Conservation (phyloP, 192 early-diverging fungal species). For the Gonapodya prolifera region DNA sequence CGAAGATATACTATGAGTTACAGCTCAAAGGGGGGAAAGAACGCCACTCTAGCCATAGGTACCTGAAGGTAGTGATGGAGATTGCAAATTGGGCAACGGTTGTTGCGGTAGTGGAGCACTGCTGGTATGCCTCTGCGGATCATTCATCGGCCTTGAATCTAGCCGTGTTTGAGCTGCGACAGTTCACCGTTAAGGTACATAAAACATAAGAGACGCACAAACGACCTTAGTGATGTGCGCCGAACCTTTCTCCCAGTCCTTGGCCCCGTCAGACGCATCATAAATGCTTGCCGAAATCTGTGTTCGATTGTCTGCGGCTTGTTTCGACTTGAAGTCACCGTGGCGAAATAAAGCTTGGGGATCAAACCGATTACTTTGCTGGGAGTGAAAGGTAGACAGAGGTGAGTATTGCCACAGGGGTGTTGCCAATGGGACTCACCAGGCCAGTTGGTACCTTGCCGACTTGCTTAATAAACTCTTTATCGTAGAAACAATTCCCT, state of each 20-base stretch:
- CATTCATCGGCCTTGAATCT: too few relatives aligned
- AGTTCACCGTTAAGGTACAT: too few relatives aligned
- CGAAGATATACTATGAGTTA: too few relatives aligned
- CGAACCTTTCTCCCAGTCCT: neutral
- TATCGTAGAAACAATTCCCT: conserved; percentile 80
- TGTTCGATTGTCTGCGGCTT: neutral
- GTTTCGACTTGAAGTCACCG: neutral
- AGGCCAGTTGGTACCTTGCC: neutral
- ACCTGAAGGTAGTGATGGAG: too few relatives aligned
- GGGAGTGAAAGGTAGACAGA: neutral
- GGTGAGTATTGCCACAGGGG: neutral
- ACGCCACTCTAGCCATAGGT: too few relatives aligned
- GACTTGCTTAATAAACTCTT: conserved; percentile 40
- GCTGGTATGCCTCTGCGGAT: too few relatives aligned
- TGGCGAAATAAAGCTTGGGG: neutral
- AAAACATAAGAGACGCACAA: too few relatives aligned
- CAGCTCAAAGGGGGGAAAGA: too few relatives aligned
- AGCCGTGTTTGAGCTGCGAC: too few relatives aligned
- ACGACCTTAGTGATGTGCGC: too few relatives aligned
- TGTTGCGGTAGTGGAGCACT: too few relatives aligned
- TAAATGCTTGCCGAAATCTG: neutral
- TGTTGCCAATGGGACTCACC: neutral
- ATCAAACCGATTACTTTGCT: neutral
- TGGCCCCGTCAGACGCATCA: neutral
- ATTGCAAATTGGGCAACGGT: too few relatives aligned